Base-by-base conservation (phyloP, 2,329 filamentous ascomycete species). In the Byssoonygena ceratinophila region DNA sequence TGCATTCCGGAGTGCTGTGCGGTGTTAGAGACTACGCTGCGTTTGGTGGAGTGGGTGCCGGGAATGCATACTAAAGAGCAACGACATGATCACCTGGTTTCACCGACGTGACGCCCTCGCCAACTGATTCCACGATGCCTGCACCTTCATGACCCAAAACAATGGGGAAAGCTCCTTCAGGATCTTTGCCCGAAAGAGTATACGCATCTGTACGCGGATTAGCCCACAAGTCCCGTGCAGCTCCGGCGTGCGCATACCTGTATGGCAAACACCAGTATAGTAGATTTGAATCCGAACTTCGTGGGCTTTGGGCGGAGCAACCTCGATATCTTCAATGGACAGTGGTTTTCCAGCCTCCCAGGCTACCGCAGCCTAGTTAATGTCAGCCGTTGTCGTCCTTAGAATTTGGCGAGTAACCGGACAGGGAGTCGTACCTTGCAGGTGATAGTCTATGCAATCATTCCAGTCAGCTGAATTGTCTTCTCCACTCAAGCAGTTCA, bases 191-290 rank as follows among this genome's bases (percentile, higher is more conserved):
- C 51, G 87, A 94, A 58, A 94, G 81, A 52, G 87, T 94, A 79
- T 94, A 96, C 65, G 92, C 88, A 78, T 94, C 88, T 85, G 59
- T 55, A 46, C 46, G 20, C 31, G 39, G 12, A 22, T 40, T 18
- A 40, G 37, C 37, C 4, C 36, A 4, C 36, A 7, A 20, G 16
- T 6, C 16, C 16, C 16, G 6, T 39, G 4, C n/a, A 18, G 16
- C 18, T 39, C 3, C 7, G 9, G 4, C 4, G n/a, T 9, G 18
- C 34, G 14, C 70, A 62, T 74, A 92, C 87, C 87, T 68, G 91
- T 98, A 76, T 98, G 92, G 78, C 92, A 98, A 68, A 98, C 92
- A 73, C 92, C 92, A 51, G 92, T 98, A 77, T 96, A 94, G 78
- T 91, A 84, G 69, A 97, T 87, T 77, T 97, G 76, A 67, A 98